phyloP scores from a whole-genome alignment of 2,329 filamentous ascomycete species.

The Pseudogymnoascus destructans region DNA sequence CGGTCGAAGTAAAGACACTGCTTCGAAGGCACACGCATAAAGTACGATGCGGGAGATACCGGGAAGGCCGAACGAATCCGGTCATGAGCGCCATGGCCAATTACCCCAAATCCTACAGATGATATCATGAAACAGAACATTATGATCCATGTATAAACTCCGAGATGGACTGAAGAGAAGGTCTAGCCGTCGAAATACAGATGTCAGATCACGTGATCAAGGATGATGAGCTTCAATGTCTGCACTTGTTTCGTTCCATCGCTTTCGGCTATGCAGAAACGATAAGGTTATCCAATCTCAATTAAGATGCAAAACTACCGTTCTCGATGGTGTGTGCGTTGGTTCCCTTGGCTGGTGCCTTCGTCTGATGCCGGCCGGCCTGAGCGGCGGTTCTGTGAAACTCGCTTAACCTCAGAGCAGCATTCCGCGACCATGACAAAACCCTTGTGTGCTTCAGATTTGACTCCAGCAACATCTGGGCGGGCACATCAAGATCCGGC shows the following conservation, averaged over 20 bases:
- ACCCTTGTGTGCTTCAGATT: constrained; percentile 11
- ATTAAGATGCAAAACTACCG: neutral
- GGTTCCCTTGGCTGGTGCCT: neutral
- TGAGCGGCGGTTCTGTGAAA: constrained; percentile 2
- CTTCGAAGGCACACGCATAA: neutral
- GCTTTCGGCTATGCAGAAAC: constrained; percentile 4
- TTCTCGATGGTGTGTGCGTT: constrained; percentile 1
- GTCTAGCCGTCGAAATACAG: neutral
- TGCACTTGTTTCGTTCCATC: neutral
- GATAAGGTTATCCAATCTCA: constrained; percentile 7
- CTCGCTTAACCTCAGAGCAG: constrained; percentile 7
- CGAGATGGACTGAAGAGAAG: neutral
- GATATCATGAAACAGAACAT: neutral
- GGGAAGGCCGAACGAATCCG: neutral
- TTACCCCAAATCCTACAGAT: neutral
- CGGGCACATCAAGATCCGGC: constrained; percentile 1
- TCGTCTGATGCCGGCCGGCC: constrained; percentile 2
- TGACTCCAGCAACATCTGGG: neutral
- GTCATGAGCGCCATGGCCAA: neutral
- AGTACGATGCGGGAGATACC: neutral
- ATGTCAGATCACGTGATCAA: neutral
- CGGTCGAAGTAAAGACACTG: neutral
- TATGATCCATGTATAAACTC: neutral
- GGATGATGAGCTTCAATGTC: neutral
- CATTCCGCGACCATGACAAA: constrained; percentile 11